phyloP scores from a whole-genome alignment of 2,329 filamentous ascomycete genomes.

The Hypoxylon sp. region DNA sequence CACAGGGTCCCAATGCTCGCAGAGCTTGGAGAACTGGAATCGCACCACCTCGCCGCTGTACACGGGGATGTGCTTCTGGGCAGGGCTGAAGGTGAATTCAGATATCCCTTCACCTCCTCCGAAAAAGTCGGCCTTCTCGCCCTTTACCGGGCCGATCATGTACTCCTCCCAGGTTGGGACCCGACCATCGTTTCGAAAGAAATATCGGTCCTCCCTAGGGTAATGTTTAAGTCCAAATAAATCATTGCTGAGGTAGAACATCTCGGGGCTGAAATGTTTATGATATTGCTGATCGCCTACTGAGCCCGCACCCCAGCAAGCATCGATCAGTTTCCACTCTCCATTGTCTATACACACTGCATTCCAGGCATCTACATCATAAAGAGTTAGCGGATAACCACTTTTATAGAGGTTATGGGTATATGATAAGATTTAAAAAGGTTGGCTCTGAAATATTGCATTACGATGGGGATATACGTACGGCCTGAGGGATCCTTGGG shows the following conservation, averaged over 20 bases:
- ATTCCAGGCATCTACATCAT: conserved; percentile 79
- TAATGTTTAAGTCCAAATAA: conserved; percentile 85
- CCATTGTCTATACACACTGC: conserved; percentile 87
- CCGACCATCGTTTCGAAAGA: conserved; percentile 78
- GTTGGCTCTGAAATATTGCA: too few species aligned
- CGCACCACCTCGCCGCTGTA: conserved; percentile 66
- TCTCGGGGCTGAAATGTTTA: conserved; percentile 70
- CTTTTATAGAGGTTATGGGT: background rate
- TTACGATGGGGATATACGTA: conserved; percentile 22
- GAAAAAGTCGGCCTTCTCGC: conserved; percentile 59
- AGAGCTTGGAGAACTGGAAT: conserved; percentile 83
- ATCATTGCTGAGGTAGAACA: conserved; percentile 73
- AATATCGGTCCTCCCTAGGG: conserved; percentile 71
- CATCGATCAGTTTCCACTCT: conserved; percentile 89
- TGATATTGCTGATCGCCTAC: conserved; percentile 69
- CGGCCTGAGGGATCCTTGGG: conserved; percentile 66
- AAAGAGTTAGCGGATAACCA: conserved; percentile 13
- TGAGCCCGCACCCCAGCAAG: conserved; percentile 90
- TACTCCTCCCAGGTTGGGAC: conserved; percentile 83
- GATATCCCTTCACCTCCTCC: conserved; percentile 61
- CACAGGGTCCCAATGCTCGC: conserved; percentile 83
- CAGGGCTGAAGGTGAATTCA: conserved; percentile 68
- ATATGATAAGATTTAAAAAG: too few species aligned
- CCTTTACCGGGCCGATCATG: conserved; percentile 66
- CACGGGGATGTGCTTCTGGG: conserved; percentile 66